A percentile compares a stretch with the other conserved stretches of the same genome.
phyloP scores from a whole-genome alignment of 2,329 filamentous ascomycete genomes.

The Claviceps paspali region DNA sequence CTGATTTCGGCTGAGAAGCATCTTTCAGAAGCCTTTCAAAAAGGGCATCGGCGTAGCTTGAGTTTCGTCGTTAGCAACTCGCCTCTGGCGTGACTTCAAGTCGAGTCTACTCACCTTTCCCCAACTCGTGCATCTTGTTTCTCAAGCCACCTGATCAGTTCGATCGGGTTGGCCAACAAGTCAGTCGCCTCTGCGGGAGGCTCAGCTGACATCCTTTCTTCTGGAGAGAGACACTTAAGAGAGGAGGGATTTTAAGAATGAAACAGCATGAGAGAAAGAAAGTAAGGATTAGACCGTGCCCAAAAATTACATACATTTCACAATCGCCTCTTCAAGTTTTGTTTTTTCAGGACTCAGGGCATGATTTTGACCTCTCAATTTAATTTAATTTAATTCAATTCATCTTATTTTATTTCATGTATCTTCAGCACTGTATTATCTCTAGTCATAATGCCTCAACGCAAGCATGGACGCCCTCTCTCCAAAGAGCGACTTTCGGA shows the following conservation, averaged over 20 bases:
- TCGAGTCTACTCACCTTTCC: slow-evolving; percentile 18
- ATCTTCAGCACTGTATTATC: no score
- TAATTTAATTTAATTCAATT: no score
- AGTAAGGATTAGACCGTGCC: not conserved
- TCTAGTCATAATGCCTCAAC: no score
- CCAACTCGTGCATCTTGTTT: slow-evolving; percentile 19
- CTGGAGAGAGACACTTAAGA: not conserved
- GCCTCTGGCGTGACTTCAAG: not conserved
- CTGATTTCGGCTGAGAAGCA: slow-evolving; percentile 37
- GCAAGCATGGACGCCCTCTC: no score
- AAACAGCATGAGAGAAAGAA: not conserved
- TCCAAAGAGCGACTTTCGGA: no score
- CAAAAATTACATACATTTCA: slow-evolving; percentile 2
- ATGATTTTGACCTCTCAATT: no score
- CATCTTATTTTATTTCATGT: no score
- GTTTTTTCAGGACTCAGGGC: no score
- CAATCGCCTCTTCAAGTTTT: not conserved
- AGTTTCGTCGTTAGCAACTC: slow-evolving; percentile 3
- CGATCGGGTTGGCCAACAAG: slow-evolving; percentile 21
- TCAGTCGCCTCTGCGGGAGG: slow-evolving; percentile 15
- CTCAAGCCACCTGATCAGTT: slow-evolving; percentile 28
- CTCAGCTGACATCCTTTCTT: slow-evolving; percentile 8
- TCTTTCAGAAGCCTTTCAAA: slow-evolving; percentile 32
- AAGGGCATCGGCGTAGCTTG: slow-evolving; percentile 21
- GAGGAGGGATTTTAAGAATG: not conserved